A percentile compares a stretch with the other conserved stretches of the same genome.
Conservation (phyloP, 768 basidiomycete species). For the Naganishia kalamii region DNA sequence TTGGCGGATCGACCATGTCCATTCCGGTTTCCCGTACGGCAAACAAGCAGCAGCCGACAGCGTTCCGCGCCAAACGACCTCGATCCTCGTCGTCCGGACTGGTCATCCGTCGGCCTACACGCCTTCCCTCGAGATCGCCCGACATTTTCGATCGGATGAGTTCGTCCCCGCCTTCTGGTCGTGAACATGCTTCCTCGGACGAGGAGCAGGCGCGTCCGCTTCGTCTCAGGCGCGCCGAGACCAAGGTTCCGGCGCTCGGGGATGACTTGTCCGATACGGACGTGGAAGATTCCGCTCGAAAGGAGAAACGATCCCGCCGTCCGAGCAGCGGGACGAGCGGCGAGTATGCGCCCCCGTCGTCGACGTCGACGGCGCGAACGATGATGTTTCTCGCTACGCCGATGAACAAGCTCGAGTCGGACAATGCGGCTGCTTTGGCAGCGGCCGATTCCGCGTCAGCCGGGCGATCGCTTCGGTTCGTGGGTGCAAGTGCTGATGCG, state of each 20-base stretch:
- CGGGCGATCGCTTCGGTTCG: constrained; percentile 1
- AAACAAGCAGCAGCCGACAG: not conserved
- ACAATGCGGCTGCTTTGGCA: not conserved
- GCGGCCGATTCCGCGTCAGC: not conserved
- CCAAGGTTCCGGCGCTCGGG: not conserved
- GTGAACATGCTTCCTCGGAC: not conserved
- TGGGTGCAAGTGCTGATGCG: not conserved
- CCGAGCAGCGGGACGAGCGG: not conserved
- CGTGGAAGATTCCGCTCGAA: constrained; percentile 10
- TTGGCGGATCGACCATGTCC: not conserved
- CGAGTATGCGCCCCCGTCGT: constrained; percentile 1
- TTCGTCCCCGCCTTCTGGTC: constrained; percentile 20
- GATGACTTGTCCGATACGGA: constrained; percentile 18
- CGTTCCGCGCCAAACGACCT: not conserved
- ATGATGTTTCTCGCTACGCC: constrained; percentile 6
- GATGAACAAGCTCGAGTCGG: not conserved
- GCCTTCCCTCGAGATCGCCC: constrained; percentile 3
- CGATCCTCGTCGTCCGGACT: not conserved
- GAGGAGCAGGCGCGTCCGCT: not conserved
- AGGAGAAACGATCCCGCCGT: not conserved
- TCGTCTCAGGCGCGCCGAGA: not conserved
- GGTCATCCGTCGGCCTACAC: not conserved
- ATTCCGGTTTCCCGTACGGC: not conserved
- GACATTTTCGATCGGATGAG: constrained; percentile 16
- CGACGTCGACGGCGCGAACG: not conserved